Evolutionary conservation across 352 stramenopile genomes (phyloP).

Genomic region (Peronospora belbahrii): DNA sequence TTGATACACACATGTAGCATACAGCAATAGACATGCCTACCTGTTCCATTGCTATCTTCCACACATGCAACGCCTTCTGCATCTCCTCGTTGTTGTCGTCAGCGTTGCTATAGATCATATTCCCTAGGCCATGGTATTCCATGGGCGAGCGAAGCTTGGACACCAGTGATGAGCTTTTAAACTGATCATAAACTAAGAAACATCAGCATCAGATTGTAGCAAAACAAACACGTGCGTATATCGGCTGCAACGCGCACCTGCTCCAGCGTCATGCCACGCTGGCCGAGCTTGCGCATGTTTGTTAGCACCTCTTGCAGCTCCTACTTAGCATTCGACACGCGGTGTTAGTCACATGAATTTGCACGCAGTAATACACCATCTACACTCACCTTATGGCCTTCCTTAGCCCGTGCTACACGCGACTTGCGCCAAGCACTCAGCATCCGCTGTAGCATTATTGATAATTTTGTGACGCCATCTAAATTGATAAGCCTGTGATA

Average conservation of each 20-base stretch:
- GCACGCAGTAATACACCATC: background rate
- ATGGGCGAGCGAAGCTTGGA: slow-evolving; percentile 39
- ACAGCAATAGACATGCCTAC: too few relatives aligned
- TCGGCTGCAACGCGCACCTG: slow-evolving; percentile 24
- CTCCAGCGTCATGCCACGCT: slow-evolving; percentile 38
- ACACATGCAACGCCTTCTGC: slow-evolving; percentile 68
- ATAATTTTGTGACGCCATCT: background rate
- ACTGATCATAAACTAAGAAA: slow-evolving; percentile 19
- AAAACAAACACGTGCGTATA: background rate
- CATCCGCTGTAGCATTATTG: slow-evolving; percentile 16
- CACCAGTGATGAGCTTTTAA: slow-evolving; percentile 59
- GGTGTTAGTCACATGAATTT: background rate
- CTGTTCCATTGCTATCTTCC: slow-evolving; percentile 79
- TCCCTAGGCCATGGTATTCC: slow-evolving; percentile 64
- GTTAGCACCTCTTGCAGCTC: slow-evolving; percentile 51
- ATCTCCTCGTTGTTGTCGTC: slow-evolving; percentile 47
- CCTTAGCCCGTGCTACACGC: slow-evolving; percentile 29
- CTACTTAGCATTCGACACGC: slow-evolving; percentile 15
- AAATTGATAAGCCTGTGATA: background rate
- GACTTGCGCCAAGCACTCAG: slow-evolving; percentile 35
- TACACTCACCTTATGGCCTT: slow-evolving; percentile 34
- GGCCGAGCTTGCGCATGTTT: slow-evolving; percentile 48
- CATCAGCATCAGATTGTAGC: background rate
- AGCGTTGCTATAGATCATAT: slow-evolving; percentile 82
- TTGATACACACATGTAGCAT: background rate